Base-by-base conservation (phyloP, 495 filamentous ascomycete genomes). In the Hypoxylon fuscum region DNA sequence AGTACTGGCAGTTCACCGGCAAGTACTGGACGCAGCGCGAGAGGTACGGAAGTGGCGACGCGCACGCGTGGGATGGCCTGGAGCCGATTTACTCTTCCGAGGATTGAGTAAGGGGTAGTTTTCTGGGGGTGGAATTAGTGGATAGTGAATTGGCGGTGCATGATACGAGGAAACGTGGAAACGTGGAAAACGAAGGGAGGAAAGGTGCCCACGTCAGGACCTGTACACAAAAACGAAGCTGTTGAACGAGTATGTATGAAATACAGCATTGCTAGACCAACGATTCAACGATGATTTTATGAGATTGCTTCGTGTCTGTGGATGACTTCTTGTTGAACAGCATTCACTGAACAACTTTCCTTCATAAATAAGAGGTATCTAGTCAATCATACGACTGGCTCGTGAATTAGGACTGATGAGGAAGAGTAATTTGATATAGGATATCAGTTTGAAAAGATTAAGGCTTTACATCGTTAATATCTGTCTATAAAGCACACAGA, bases 1-100 rank as follows among this genome's bases (percentile, higher is more conserved):
- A 89, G 63, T 96, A 88, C 77, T 98, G 95, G 95, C 78, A 85
- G 48, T 94, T 91, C 64, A 93, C 87, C 68, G 90, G 88, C 3
- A 83, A 90, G 72, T 98, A 98, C 72, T 98, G 95, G 95, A 75
- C 78, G 55, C 82, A 83, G 66, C 79, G 90, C 50, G 77, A 85
- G 40, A 74, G 74, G 68, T 87, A 84, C 48, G 84, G 77, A 7
- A 68, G 63, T 12, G 81, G 79, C 17, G 77, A 80, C 15, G 50
- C 68, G 11, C 58, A 60, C 22, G 78, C 69, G 20, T 84, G 81
- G 81, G 75, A 72, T 37, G 79, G 76, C 6, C 51, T 83, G 58
- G 82, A 85, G 71, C 76, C 75, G 22, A 76, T 83, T 38, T 84
- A 74, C 51, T 57, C 58, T 6, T 68, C 64, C 11, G 51, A 58